Evolutionary conservation across 202 grass and related monocot genomes (phyloP), one percentile per base, ranked within the genome.

Genomic region (Carex arenaria): DNA sequence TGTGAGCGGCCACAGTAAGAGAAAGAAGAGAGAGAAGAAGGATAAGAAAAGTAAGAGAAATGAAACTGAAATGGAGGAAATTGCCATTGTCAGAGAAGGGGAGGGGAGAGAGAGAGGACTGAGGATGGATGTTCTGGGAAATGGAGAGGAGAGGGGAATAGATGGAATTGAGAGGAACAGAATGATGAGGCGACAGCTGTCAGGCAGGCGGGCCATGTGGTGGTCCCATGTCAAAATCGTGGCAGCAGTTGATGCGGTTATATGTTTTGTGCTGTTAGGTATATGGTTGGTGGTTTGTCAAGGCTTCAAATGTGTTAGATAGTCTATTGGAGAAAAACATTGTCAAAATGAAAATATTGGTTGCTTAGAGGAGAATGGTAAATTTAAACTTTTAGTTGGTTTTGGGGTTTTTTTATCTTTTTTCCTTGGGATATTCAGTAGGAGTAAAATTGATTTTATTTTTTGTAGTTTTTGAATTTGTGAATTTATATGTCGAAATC

Each of bases 241-340:
- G 60, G 30, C 70, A 56, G 74, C 55, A 31, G 34, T 80, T 30
- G 86, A 88, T 81, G 72, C 61, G 4, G 36, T 84, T 63, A 14
- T 88, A 69, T 88, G 86, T 63, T 66, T 88, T 66, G 64, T 88
- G 23, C 42, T 88, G 75, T 88, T 88, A 53, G 74, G 32, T 5
- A 22, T 84, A 42, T 88, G 86, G 86, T 71, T 88, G 18, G 86
- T 14, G 9, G 56, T 88, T 61, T 88, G 86, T 83, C 7, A 38
- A 23, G 86, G 86, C 34, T 81, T 88, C 40, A 52, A 51, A 34
- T 88, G 86, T 31, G 64, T 88, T 63, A 79, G 62, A 47, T 28
- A 82, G 62, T 53, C 31, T 53, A 69, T 82, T 57, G 80, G 47
- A 82, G 64, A 69, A 53, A 68, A 51, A 56, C 18, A 34, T 78